These are phyloP conservation scores for Didymella pinodella DNA, from an alignment of 2,329 filamentous ascomycete genomes.

Conservation along the genomic window DNA sequence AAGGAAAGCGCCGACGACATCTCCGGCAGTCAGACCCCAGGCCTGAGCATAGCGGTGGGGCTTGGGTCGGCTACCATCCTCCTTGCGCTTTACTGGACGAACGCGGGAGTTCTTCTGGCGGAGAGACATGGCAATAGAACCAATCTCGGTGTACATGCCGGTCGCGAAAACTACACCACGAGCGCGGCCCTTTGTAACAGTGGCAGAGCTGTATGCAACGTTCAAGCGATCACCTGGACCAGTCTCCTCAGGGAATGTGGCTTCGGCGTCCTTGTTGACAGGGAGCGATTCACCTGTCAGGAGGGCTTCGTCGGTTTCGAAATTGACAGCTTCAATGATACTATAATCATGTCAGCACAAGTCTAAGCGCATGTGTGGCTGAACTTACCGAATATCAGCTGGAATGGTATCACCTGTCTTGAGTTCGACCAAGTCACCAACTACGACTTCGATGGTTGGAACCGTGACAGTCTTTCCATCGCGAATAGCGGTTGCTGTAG, in stretches of 20 bases:
- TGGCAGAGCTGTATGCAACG: conserved; percentile 73
- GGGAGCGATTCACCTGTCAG: conserved; percentile 75
- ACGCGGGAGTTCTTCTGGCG: conserved; percentile 57
- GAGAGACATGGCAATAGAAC: conserved; percentile 73
- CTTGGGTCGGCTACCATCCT: conserved; percentile 38
- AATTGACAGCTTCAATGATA: conserved; percentile 70
- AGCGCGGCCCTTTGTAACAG: conserved; percentile 72
- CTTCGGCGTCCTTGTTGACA: conserved; percentile 68
- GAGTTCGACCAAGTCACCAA: conserved; percentile 70
- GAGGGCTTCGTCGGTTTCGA: conserved; percentile 76
- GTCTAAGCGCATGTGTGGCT: accelerated
- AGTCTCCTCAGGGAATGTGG: conserved; percentile 60
- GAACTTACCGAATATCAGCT: conserved; percentile 65
- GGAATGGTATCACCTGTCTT: conserved; percentile 72
- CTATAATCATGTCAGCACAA: conserved; percentile 24
- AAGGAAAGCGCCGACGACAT: conserved; percentile 49
- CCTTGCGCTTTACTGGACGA: conserved; percentile 53
- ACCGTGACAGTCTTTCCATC: conserved; percentile 62
- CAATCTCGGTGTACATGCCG: conserved; percentile 76
- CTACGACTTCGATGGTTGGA: conserved; percentile 66
- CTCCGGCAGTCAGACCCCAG: conserved; percentile 57
- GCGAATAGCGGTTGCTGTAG: conserved; percentile 58
- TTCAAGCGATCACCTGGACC: conserved; percentile 74
- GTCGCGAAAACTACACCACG: conserved; percentile 72
- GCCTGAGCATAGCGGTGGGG: conserved; percentile 57